These are phyloP conservation scores for Hypoxylon sp. DNA, from an alignment of 2,329 filamentous ascomycete species.

Conservation along the genomic window DNA sequence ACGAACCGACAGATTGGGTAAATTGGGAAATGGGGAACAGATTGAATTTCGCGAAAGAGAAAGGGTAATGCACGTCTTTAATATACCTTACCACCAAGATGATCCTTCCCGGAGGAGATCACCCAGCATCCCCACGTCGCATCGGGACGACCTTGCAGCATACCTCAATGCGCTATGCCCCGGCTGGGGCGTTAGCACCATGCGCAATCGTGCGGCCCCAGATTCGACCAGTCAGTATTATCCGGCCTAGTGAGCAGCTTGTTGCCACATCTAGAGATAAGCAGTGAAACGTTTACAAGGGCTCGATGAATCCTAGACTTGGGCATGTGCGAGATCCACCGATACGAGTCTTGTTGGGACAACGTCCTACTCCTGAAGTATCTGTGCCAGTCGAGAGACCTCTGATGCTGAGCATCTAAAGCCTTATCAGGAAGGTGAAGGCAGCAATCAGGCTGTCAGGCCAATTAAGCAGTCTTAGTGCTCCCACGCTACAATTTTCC, in stretches of 20 bases:
- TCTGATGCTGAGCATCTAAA: conserved; percentile 12
- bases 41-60: conserved; percentile 3
- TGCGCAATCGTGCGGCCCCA: conserved; percentile 18
- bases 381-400: conserved; percentile 25
- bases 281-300: conserved; percentile 30
- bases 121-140: conserved; percentile 23
- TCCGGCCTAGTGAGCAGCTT: conserved; percentile 9
- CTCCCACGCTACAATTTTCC: conserved; percentile 10
- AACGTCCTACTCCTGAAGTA: conserved; percentile 8
- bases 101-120: conserved; percentile 8
- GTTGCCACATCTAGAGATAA: conserved; percentile 35
- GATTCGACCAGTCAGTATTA: conserved; percentile 18
- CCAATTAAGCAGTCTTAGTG: conserved; percentile 15
- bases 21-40: conserved; percentile 11
- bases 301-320: conserved; percentile 15
- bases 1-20: conserved; percentile 31
- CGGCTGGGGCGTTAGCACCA: conserved; percentile 7
- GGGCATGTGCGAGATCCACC: conserved; percentile 18
- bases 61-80: conserved; percentile 20
- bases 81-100: conserved; percentile 22
- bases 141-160: conserved; percentile 31
- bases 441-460: conserved; percentile 22
- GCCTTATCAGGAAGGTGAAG: conserved; percentile 40
- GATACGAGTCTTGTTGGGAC: conserved; percentile 27
- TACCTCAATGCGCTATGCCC: conserved; percentile 15